Evolutionary conservation across 768 basidiomycete species (phyloP).

Genomic region (Kwoniella mangroviensis): DNA sequence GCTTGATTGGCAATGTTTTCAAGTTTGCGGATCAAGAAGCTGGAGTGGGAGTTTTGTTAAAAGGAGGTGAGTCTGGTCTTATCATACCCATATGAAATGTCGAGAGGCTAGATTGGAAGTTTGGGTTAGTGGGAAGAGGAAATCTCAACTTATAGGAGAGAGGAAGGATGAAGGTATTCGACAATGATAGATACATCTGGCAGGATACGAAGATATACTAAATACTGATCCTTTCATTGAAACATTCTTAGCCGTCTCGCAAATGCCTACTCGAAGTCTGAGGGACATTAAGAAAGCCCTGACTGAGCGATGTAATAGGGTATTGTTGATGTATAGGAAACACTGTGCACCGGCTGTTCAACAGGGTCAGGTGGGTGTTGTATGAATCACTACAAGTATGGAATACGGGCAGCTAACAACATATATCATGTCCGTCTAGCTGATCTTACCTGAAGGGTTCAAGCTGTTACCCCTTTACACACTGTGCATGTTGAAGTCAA

Average conservation of each 20-base stretch:
- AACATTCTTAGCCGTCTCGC: slow-evolving; percentile 68
- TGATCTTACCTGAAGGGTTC: slow-evolving; percentile 93
- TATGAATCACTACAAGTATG: not conserved
- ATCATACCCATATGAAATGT: not conserved
- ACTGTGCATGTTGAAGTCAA: slow-evolving; percentile 81
- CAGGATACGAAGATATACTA: no score
- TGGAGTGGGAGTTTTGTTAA: slow-evolving; percentile 71
- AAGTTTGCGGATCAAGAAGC: slow-evolving; percentile 89
- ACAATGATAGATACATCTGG: no score
- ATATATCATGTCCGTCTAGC: slow-evolving; percentile 60
- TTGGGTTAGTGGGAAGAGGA: no score
- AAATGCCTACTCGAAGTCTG: slow-evolving; percentile 67
- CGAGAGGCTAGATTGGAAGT: not conserved
- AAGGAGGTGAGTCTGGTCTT: slow-evolving; percentile 68
- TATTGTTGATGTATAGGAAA: slow-evolving; percentile 82
- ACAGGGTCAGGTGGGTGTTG: slow-evolving; percentile 70
- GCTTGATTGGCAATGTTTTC: slow-evolving; percentile 89
- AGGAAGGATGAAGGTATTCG: no score
- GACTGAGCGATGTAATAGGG: slow-evolving; percentile 78
- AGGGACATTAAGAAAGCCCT: slow-evolving; percentile 80
- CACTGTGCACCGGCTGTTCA: slow-evolving; percentile 82
- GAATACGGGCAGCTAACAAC: not conserved
- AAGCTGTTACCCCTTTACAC: slow-evolving; percentile 80
- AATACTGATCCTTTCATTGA: no score
- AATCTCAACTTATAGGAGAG: no score